Conservation (phyloP, 257 asterid genomes). For the Fraxinus pennsylvanica region DNA sequence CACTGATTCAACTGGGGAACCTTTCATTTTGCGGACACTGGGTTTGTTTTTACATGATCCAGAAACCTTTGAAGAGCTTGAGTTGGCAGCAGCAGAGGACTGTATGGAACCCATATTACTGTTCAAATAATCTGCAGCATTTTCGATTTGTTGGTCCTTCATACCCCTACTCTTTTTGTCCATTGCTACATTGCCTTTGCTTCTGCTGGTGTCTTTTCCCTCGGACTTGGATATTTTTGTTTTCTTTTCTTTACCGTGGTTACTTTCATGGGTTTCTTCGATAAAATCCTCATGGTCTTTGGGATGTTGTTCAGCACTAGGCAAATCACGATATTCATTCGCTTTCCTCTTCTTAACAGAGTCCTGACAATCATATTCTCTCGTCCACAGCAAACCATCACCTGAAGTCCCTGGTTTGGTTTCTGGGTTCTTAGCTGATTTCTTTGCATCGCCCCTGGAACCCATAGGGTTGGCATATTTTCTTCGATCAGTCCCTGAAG, state of each 20-base stretch:
- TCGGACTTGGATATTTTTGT: slow-evolving; percentile 66
- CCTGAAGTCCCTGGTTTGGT: slow-evolving; percentile 43
- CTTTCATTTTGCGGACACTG: slow-evolving; percentile 67
- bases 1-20: slow-evolving; percentile 94
- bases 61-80: slow-evolving; percentile 97
- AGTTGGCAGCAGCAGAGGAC: slow-evolving; percentile 79
- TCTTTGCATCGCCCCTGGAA: slow-evolving; percentile 41
- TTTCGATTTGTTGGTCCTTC: slow-evolving; percentile 44
- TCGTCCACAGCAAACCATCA: slow-evolving; percentile 42
- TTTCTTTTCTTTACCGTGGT: slow-evolving; percentile 69
- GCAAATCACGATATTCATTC: slow-evolving; percentile 40
- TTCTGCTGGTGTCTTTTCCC: slow-evolving; percentile 56
- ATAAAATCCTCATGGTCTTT: slow-evolving; percentile 41
- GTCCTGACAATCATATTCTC: slow-evolving; percentile 49
- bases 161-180: slow-evolving; percentile 43
- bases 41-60: slow-evolving; percentile 73
- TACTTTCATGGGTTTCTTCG: slow-evolving; percentile 54
- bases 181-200: slow-evolving; percentile 40
- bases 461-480: slow-evolving; percentile 44
- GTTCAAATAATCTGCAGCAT: slow-evolving; percentile 54
- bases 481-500: slow-evolving; percentile 45
- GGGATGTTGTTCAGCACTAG: slow-evolving; percentile 36
- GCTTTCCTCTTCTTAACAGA: slow-evolving; percentile 60
- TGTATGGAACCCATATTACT: slow-evolving; percentile 57
- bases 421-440: slow-evolving; percentile 39